Conservation (phyloP, 768 basidiomycete genomes). For the Boletus vinaceobasis region DNA sequence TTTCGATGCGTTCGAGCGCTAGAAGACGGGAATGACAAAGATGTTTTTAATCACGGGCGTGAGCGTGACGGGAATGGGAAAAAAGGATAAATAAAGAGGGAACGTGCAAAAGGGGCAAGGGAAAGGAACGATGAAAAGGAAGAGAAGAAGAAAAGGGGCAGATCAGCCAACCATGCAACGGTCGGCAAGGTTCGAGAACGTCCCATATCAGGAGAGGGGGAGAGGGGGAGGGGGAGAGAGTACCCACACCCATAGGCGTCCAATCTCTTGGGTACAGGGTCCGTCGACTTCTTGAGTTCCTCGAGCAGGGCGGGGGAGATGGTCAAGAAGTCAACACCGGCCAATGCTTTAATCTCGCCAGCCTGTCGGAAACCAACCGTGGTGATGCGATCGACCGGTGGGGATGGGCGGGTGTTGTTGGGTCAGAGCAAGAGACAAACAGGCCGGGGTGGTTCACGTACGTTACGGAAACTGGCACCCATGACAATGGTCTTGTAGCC, state of each 20-base stretch:
- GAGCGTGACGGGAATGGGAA: not conserved
- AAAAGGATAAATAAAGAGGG: not conserved
- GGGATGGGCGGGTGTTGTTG: not conserved
- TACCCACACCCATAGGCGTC: conserved; percentile 57
- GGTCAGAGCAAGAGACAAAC: conserved; percentile 1
- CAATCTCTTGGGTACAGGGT: conserved; percentile 81
- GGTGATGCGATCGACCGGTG: conserved; percentile 4
- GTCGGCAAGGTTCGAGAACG: not conserved
- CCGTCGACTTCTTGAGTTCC: conserved; percentile 82
- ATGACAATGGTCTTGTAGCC: conserved; percentile 99
- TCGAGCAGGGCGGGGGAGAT: conserved; percentile 89
- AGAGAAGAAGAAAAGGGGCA: not conserved
- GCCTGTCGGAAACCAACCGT: conserved; percentile 39
- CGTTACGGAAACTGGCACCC: conserved; percentile 99
- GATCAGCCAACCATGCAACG: conserved; percentile 10
- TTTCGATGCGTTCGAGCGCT: conserved; percentile 49
- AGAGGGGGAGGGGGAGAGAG: not conserved
- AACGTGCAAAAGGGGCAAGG: not conserved
- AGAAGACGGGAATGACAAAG: not conserved
- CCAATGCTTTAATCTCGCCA: conserved; percentile 92
- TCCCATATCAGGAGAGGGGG: not conserved
- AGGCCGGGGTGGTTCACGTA: conserved; percentile 36
- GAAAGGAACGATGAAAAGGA: not conserved
- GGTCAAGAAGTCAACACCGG: conserved; percentile 97
- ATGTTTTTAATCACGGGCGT: not conserved